Conservation (phyloP, 768 basidiomycete species). For the Asterophora parasitica region DNA sequence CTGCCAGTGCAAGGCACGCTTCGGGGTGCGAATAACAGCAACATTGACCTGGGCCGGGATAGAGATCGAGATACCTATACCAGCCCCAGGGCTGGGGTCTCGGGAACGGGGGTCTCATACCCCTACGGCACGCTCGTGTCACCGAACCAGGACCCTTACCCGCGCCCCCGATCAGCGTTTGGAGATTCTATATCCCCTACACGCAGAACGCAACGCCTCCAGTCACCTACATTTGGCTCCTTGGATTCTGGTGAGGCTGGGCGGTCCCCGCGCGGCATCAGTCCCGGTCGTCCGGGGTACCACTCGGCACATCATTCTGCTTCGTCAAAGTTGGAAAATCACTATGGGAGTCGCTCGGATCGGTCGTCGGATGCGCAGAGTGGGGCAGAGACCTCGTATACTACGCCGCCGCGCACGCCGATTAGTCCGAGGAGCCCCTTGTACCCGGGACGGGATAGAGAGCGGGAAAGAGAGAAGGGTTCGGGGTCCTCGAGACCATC, state of each 20-base stretch:
- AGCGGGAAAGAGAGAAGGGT: conserved; percentile 17
- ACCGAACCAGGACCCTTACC: conserved; percentile 51
- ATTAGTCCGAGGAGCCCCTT: conserved; percentile 47
- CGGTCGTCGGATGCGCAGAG: conserved; percentile 32
- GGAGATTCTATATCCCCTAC: conserved; percentile 44
- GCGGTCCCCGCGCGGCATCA: conserved; percentile 36
- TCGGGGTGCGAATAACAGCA: conserved; percentile 18
- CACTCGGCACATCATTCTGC: conserved; percentile 25
- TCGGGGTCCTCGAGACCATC: conserved; percentile 19
- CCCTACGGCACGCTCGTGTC: conserved; percentile 30
- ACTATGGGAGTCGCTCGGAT: conserved; percentile 29
- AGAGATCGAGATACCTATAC: conserved; percentile 22
- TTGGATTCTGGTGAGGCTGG: conserved; percentile 31
- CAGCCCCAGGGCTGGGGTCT: conserved; percentile 21
- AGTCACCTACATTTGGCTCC: conserved; percentile 34
- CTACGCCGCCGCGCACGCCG: conserved; percentile 60
- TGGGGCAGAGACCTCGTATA: conserved; percentile 38
- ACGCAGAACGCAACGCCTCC: conserved; percentile 27
- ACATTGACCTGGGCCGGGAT: conserved; percentile 27
- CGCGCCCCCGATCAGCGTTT: conserved; percentile 61
- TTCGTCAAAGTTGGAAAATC: conserved; percentile 24
- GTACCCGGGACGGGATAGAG: conserved; percentile 23
- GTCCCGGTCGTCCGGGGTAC: conserved; percentile 32
- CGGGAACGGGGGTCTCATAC: conserved; percentile 5
- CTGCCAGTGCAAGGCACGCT: conserved; percentile 38